Evolutionary conservation across 805 yeast genomes (phyloP), one percentile per base, ranked within the genome.

Genomic region (Cyberlindnera mrakii): DNA sequence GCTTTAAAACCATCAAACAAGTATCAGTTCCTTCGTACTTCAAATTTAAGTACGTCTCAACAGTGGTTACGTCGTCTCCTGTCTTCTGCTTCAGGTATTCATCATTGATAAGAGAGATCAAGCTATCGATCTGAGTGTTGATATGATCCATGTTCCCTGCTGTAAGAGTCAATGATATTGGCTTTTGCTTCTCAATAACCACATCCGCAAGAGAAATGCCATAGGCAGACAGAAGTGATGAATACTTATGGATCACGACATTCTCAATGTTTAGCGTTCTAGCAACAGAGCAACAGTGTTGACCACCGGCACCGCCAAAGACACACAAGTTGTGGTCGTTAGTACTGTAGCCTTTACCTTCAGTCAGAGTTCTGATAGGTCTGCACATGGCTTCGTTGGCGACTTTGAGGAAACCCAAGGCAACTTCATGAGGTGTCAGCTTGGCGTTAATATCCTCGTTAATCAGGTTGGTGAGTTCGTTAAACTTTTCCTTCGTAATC

Each of bases 291-390:
- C 62, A 60, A 30, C 72, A 67, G 50, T 69, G 69, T 52, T 72
- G 77, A 30, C 74, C 74, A 46, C 76, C 77, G 37, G 75, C 73
- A 43, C 76, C 77, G 43, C 77, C 77, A 52, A 72, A 72, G 3
- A 72, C 64, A 6, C 72, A 73, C 43, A 72, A 55, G 20, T 62
- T 64, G 50, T 72, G 75, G 33, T 67, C 66, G 37, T 67, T 49
- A n/a, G 66, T 66, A 45, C 62, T 68, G 44, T 60, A 67, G 31
- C 77, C 77, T 50, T 66, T 67, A 15, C 71, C 64, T 48, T 71
- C 77, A 1, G 77, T 71, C 40, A 72, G 52, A 35, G 63, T 69
- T 47, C 75, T 63, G 40, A 72, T 70, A 4, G 75, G 73, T 47
- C 67, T 67, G 14, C 74, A 72, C 76, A 72, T 72, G 23, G 66